These are phyloP conservation scores for Mucuna pruriens DNA, from an alignment of 306 rosid genomes.

Conservation along the genomic window DNA sequence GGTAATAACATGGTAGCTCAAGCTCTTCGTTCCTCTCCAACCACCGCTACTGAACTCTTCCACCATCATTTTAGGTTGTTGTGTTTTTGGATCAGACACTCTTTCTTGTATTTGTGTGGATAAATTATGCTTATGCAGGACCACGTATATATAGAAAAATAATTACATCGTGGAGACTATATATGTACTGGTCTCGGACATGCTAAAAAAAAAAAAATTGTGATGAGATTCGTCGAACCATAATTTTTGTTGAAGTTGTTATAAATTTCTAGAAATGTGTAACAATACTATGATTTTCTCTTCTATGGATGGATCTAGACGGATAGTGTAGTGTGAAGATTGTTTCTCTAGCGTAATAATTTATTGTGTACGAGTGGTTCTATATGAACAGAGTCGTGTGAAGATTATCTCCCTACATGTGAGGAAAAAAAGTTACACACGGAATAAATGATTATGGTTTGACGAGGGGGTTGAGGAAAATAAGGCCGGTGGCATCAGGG, in stretches of 20 bases:
- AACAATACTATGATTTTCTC: no score
- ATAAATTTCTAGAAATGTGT: no score
- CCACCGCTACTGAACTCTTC: conserved; percentile 27
- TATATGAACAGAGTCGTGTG: not conserved
- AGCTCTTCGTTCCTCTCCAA: conserved; percentile 30
- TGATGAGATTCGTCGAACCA: no score
- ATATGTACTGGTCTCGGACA: no score
- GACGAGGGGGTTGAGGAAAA: not conserved
- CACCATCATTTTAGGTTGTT: conserved; percentile 35
- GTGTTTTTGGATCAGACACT: not conserved
- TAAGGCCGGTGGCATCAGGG: not conserved
- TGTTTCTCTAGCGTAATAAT: no score
- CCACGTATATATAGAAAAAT: conserved; percentile 6
- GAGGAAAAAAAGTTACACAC: not conserved
- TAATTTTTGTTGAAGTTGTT: no score
- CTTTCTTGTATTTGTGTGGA: not conserved
- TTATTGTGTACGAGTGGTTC: not conserved
- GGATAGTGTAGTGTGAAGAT: no score
- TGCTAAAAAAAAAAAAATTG: no score
- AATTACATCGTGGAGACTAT: no score
- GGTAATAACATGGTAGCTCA: conserved; percentile 46
- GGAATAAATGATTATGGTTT: conserved; percentile 6
- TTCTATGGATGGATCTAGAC: no score
- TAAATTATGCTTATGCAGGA: not conserved
- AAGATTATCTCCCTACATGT: not conserved